A percentile compares a stretch with the other conserved stretches of the same genome.
These are phyloP conservation scores for Mallotus repandus DNA, from an alignment of 441 rosid genomes.

Conservation along the genomic window DNA sequence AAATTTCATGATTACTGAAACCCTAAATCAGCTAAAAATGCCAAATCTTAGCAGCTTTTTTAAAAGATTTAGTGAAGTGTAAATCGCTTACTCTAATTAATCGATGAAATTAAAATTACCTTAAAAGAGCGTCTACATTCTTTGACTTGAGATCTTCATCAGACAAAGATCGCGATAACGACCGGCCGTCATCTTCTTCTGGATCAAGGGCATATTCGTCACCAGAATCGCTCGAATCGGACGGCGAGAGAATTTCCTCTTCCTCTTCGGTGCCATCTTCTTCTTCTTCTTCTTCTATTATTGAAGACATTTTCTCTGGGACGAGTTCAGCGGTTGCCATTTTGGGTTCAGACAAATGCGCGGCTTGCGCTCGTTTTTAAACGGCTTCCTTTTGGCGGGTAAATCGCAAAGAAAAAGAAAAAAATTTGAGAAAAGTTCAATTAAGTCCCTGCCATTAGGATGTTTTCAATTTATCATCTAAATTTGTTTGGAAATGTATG, in stretches of 20 bases:
- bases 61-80: not conserved
- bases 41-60: not conserved
- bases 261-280: slow-evolving; percentile 8
- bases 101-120: slow-evolving; percentile 35
- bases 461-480: too few relatives aligned
- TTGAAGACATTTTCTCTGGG: not conserved
- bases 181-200: slow-evolving; percentile 24
- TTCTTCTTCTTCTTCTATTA: slow-evolving; percentile 8
- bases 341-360: not conserved
- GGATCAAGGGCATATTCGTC: slow-evolving; percentile 15
- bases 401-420: too few relatives aligned
- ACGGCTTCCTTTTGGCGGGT: too few relatives aligned
- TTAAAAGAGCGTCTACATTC: slow-evolving; percentile 84
- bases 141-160: slow-evolving; percentile 68
- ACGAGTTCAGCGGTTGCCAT: not conserved
- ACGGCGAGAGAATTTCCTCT: slow-evolving; percentile 3
- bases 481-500: too few relatives aligned
- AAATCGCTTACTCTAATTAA: not conserved
- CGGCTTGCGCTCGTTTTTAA: too few relatives aligned
- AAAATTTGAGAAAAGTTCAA: too few relatives aligned
- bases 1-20: not conserved
- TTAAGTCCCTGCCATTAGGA: too few relatives aligned
- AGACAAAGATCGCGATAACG: slow-evolving; percentile 20
- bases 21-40: not conserved
- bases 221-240: not conserved